Evolutionary conservation across 768 basidiomycete genomes (phyloP), one percentile per base, ranked within the genome.

Genomic region (Phallus indusiatus): DNA sequence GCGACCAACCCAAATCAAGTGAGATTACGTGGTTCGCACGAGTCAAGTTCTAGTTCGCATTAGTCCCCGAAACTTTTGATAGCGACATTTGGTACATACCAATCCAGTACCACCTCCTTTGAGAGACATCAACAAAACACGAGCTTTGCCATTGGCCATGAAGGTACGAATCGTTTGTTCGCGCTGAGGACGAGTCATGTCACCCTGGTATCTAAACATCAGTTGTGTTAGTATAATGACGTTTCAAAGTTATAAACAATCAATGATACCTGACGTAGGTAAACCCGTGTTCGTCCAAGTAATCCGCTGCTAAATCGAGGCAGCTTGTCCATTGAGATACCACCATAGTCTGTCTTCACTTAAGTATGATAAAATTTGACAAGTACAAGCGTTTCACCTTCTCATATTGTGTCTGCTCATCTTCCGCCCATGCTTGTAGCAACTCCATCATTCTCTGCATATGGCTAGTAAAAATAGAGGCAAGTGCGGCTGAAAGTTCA

Each of bases 241-340:
- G 28, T 17, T 17, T 7, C 2, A 46, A 4, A 54, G 61, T 42
- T 55, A 42, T 33, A 18, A 47, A 14, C 9, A 28, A 28, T 28
- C 28, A 28, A 28, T 28, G 7, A 14, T 63, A 82, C 80, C 81
- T 83, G 59, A 85, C 79, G 62, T 82, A 81, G 2, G 70, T 63
- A 51, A 85, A 75, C 1, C 73, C 73, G 20, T 77, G 71, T 64
- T 80, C 76, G 0, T 70, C 68, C n/a, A 90, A 73, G 65, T 84
- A 85, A 53, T 79, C 70, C 0, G 80, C 84, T n/a, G 84, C 78
- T 4, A 89, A 74, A 10, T 78, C 74, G 37, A 91, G 74, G 59
- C 81, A 85, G 6, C 74, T 69, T 0, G 84, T 85, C 82, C 88
- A 90, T 67, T 86, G 84, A 0, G 85, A 87, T 58, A 88, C 76